Conservation (phyloP, 2,329 filamentous ascomycete species). For the Cladophialophora psammophila region DNA sequence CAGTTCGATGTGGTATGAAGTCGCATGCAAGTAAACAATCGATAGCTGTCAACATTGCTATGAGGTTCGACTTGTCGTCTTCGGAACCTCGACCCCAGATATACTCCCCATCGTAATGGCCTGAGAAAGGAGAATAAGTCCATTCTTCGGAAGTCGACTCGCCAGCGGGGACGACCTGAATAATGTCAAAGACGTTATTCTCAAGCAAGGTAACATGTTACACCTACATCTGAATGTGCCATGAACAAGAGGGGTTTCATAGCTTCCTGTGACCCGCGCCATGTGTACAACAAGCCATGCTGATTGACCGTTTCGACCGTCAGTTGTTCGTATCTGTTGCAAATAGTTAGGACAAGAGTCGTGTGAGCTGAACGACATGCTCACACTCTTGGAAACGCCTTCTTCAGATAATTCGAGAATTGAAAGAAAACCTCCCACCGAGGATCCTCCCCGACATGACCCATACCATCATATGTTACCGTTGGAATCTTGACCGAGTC, state of each 20-base stretch:
- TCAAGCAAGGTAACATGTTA: neutral
- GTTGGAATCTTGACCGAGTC: constrained; percentile 63
- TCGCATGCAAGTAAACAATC: constrained; percentile 62
- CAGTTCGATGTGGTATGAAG: constrained; percentile 62
- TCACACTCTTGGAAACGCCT: constrained; percentile 61
- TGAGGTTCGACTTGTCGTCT: constrained; percentile 69
- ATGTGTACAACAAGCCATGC: constrained; percentile 66
- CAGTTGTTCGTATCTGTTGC: constrained; percentile 27
- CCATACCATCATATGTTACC: constrained; percentile 63
- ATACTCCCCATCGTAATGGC: constrained; percentile 63
- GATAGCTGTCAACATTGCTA: constrained; percentile 63
- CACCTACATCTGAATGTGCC: constrained; percentile 66
- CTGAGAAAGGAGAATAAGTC: constrained; percentile 68
- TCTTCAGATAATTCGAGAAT: constrained; percentile 59
- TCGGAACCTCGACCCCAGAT: constrained; percentile 68
- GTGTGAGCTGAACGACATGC: neutral
- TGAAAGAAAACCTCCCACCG: constrained; percentile 66
- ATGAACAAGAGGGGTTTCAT: constrained; percentile 66
- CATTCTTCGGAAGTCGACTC: constrained; percentile 60
- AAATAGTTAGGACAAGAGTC: neutral
- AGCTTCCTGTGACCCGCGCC: constrained; percentile 58
- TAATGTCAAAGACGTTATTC: neutral
- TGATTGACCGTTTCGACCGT: constrained; percentile 62
- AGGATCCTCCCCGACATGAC: constrained; percentile 61
- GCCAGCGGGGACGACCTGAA: constrained; percentile 62